Percentiles rank a stretch among this genome's conserved stretches.
These are phyloP conservation scores for Gynandropsis gynandra DNA, from an alignment of 345 rosid genomes.

Conservation along the genomic window DNA sequence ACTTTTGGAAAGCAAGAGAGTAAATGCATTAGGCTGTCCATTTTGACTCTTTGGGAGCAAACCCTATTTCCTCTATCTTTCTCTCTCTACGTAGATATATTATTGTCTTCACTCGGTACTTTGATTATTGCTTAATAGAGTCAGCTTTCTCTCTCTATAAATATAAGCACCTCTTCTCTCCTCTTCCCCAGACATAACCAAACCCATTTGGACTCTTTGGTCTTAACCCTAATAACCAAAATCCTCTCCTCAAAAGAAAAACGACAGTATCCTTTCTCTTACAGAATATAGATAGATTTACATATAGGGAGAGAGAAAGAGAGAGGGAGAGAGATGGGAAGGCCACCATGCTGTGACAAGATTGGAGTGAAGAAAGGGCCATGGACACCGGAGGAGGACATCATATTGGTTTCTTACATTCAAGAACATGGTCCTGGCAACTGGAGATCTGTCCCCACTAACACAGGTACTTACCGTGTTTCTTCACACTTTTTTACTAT, in stretches of 20 bases:
- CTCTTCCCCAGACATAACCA: constrained; percentile 20
- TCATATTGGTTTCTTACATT: constrained; percentile 77
- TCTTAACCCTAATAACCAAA: constrained; percentile 10
- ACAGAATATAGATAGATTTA: not conserved
- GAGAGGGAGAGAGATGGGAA: constrained; percentile 46
- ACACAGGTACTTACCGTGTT: constrained; percentile 45
- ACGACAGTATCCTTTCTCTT: not conserved
- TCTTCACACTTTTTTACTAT: not conserved
- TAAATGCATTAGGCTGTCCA: constrained; percentile 53
- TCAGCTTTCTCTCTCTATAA: constrained; percentile 12
- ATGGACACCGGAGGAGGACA: constrained; percentile 98
- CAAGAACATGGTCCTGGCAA: constrained; percentile 98
- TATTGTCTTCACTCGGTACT: constrained; percentile 19
- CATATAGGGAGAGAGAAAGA: not conserved
- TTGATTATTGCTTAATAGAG: constrained; percentile 19
- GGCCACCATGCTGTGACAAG: constrained; percentile 96
- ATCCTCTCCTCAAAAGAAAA: constrained; percentile 5
- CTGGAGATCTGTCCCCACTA: constrained; percentile 87
- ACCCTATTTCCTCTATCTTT: constrained; percentile 32
- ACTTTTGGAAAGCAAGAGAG: constrained; percentile 49
- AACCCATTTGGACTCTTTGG: constrained; percentile 19
- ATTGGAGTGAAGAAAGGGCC: constrained; percentile 90
- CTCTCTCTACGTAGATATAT: constrained; percentile 20
- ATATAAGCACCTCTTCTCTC: constrained; percentile 19
- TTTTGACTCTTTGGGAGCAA: constrained; percentile 51